Conservation (phyloP, 1,139 yeast species). For the Magnusiomyces fungicola region DNA sequence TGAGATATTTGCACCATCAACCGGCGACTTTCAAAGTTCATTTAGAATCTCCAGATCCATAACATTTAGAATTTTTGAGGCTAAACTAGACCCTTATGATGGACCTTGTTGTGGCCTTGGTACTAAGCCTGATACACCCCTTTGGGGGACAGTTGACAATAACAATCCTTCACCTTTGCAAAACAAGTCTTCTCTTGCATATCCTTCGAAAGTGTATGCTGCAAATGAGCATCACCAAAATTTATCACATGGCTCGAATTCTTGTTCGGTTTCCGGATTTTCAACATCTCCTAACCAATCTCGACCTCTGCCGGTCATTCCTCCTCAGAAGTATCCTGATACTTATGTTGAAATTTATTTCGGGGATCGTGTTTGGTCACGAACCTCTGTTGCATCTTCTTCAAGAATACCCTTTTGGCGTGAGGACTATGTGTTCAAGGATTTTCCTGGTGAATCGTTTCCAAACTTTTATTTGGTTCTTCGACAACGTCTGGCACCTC, state of each 20-base stretch:
- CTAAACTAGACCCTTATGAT: slow-evolving; percentile 31
- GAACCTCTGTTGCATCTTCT: slow-evolving; percentile 45
- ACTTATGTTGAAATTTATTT: slow-evolving; percentile 47
- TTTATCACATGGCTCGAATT: background rate
- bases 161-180: too few relatives aligned
- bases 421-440: slow-evolving; percentile 46
- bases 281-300: background rate
- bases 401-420: slow-evolving; percentile 45
- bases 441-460: slow-evolving; percentile 20
- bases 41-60: slow-evolving; percentile 52
- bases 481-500: background rate
- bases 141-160: too few relatives aligned
- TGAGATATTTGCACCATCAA: slow-evolving; percentile 42
- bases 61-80: slow-evolving; percentile 58
- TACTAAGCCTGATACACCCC: too few relatives aligned
- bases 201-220: too few relatives aligned
- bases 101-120: too few relatives aligned
- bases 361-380: slow-evolving; percentile 50
- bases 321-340: background rate
- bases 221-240: too few relatives aligned
- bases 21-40: slow-evolving; percentile 24
- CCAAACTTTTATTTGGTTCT: slow-evolving; percentile 18
- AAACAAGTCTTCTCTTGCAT: too few relatives aligned
- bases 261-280: background rate
- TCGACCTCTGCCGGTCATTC: background rate